Percentiles rank a stretch among this genome's conserved stretches.
Evolutionary conservation across 2,329 filamentous ascomycete species (phyloP).

Genomic region (Dactylonectria estremocensis): DNA sequence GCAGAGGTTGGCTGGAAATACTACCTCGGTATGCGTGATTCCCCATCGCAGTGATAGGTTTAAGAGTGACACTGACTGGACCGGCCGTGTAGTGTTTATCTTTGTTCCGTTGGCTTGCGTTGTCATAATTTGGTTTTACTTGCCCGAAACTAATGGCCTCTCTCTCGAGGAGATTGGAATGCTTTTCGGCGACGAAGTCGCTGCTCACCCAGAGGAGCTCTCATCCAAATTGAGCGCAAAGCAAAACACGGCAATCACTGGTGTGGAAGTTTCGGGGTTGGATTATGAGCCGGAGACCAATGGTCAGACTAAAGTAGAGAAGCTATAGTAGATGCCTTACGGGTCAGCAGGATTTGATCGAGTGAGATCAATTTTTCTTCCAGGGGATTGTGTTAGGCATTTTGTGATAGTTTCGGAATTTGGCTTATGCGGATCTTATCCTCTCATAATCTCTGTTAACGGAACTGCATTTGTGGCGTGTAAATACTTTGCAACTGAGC

Average conservation of each 20-base stretch:
- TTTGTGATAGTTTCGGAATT: no score
- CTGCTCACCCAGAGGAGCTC: neutral
- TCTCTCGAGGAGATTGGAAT: neutral
- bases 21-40: neutral
- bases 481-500: no score
- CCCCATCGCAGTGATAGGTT: neutral
- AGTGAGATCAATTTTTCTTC: no score
- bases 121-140: neutral
- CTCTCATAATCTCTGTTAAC: no score
- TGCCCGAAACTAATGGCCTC: neutral
- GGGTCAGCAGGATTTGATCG: no score
- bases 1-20: constrained; percentile 2
- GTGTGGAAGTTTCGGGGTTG: neutral
- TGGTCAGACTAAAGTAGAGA: no score
- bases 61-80: neutral
- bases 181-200: constrained; percentile 1
- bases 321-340: no score
- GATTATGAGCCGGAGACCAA: neutral
- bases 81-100: neutral
- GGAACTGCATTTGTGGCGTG: no score
- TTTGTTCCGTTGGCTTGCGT: neutral
- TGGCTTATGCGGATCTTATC: no score
- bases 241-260: neutral
- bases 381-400: no score
- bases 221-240: neutral